phyloP scores from a whole-genome alignment of 2,329 filamentous ascomycete species.

The Aspergillus carbonarius region DNA sequence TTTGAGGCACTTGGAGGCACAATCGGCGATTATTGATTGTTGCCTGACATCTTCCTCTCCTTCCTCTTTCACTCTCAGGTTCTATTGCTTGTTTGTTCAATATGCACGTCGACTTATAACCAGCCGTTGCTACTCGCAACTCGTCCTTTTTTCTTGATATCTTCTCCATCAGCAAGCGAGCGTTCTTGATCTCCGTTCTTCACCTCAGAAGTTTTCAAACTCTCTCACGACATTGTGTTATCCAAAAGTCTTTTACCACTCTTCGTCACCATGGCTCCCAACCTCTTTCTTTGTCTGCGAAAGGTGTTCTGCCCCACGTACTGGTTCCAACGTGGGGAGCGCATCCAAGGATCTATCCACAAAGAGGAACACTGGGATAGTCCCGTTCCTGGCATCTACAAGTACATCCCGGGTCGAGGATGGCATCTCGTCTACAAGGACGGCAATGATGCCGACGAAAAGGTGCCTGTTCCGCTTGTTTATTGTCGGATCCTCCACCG shows the following conservation, averaged over 20 bases:
- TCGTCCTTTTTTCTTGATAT: constrained; percentile 14
- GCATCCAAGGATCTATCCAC: constrained; percentile 39
- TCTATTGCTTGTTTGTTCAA: constrained; percentile 23
- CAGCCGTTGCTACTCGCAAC: constrained; percentile 10
- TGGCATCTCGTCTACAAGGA: constrained; percentile 51
- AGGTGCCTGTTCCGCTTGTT: constrained; percentile 39
- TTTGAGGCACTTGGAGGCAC: constrained; percentile 7
- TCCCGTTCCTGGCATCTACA: constrained; percentile 51
- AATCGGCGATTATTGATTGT: constrained; percentile 9
- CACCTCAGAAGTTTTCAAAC: constrained; percentile 5
- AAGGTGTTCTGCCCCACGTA: constrained; percentile 49
- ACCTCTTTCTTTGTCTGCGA: constrained; percentile 52
- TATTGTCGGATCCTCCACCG: constrained; percentile 52
- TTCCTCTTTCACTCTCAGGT: constrained; percentile 17
- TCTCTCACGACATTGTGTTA: background rate
- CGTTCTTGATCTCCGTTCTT: constrained; percentile 21
- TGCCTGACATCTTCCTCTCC: constrained; percentile 7
- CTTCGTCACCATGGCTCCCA: constrained; percentile 47
- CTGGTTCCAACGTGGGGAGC: constrained; percentile 48
- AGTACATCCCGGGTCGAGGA: constrained; percentile 50
- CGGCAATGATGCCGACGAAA: constrained; percentile 33
- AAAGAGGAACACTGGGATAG: constrained; percentile 49
- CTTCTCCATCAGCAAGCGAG: constrained; percentile 23
- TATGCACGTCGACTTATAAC: constrained; percentile 37
- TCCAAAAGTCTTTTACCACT: constrained; percentile 4